Evolutionary conservation across 768 basidiomycete species (phyloP).

Genomic region (Termitomyces titanicus): DNA sequence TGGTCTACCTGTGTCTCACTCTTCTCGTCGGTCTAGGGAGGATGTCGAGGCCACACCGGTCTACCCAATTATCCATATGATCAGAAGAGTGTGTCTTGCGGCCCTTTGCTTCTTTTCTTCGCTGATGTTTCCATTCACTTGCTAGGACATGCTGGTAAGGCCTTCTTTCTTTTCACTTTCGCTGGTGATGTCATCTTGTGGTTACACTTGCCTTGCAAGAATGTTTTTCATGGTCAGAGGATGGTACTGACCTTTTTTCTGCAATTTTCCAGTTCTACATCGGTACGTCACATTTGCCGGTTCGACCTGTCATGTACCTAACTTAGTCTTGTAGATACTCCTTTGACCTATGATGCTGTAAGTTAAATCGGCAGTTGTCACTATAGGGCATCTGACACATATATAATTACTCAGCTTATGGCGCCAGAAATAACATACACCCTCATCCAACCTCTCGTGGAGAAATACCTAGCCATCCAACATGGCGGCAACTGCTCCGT

Average conservation of each 20-base stretch:
- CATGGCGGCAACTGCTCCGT: constrained; percentile 74
- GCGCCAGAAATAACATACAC: constrained; percentile 91
- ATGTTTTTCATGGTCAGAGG: neutral
- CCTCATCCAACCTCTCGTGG: constrained; percentile 80
- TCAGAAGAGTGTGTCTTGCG: constrained; percentile 49
- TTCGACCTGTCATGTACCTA: neutral
- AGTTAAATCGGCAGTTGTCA: constrained; percentile 17
- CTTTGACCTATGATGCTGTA: constrained; percentile 78
- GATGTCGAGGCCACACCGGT: constrained; percentile 59
- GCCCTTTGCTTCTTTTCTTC: neutral
- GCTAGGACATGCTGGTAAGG: constrained; percentile 61
- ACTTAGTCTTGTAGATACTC: constrained; percentile 56
- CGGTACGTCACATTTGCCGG: constrained; percentile 38
- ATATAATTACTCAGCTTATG: constrained; percentile 47
- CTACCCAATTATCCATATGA: constrained; percentile 80
- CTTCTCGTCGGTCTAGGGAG: constrained; percentile 28
- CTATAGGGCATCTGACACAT: neutral
- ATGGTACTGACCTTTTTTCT: neutral
- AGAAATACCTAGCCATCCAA: constrained; percentile 79
- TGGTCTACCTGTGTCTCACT: constrained; percentile 2
- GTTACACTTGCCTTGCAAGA: neutral
- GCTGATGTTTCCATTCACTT: neutral
- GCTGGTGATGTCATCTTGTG: neutral
- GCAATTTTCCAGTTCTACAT: constrained; percentile 54
- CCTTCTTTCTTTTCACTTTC: neutral